Evolutionary conservation across 768 basidiomycete genomes (phyloP).

Genomic region (Russula earlei): DNA sequence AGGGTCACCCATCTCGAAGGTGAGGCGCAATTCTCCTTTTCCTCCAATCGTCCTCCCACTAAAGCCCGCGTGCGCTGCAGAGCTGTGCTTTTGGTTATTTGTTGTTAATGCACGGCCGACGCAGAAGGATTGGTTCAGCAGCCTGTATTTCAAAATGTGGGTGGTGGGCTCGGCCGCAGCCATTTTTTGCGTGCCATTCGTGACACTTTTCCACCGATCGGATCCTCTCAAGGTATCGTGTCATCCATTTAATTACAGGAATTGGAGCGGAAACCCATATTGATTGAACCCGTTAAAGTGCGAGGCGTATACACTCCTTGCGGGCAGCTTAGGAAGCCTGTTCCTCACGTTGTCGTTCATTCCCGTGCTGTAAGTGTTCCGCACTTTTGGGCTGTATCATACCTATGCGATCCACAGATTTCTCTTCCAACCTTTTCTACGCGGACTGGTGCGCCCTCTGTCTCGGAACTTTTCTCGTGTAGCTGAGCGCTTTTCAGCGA

Average conservation of each 20-base stretch:
- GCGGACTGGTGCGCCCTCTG: conserved; percentile 40
- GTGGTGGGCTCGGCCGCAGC: conserved; percentile 51
- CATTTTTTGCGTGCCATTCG: conserved; percentile 56
- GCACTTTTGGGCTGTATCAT: conserved; percentile 4
- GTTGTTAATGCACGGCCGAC: conserved; percentile 54
- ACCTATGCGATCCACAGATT: conserved; percentile 31
- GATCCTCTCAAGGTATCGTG: conserved; percentile 47
- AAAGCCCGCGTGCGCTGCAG: conserved; percentile 28
- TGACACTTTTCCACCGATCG: conserved; percentile 52
- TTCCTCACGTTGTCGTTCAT: conserved; percentile 66
- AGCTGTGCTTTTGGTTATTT: conserved; percentile 84
- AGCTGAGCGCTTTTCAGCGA: conserved; percentile 33
- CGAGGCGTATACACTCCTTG: conserved; percentile 61
- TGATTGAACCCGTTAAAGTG: conserved; percentile 33
- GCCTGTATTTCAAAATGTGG: conserved; percentile 69
- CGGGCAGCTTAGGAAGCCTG: conserved; percentile 64
- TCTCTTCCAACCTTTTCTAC: conserved; percentile 58
- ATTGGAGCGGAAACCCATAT: not conserved
- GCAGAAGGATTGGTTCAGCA: conserved; percentile 65
- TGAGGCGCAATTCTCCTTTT: conserved; percentile 21
- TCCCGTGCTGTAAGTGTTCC: conserved; percentile 47
- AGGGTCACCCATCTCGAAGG: conserved; percentile 80
- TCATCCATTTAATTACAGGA: not conserved
- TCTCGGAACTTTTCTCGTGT: not conserved
- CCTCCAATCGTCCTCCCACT: not conserved